Evolutionary conservation across 306 rosid genomes (phyloP), one percentile per base, ranked within the genome.

Genomic region (Carpinus viminea): DNA sequence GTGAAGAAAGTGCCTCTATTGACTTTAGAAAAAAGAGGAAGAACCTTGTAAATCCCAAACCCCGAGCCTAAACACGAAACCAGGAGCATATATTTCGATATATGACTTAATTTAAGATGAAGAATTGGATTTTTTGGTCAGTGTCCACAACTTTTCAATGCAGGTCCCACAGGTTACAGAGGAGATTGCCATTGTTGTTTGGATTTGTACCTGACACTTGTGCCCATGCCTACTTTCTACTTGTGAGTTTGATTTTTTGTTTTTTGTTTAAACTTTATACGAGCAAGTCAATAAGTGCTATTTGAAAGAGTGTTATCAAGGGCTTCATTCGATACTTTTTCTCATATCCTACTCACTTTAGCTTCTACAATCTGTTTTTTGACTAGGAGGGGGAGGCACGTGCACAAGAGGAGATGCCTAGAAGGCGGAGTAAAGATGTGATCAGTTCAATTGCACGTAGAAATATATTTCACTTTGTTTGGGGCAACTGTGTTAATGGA

Each of bases 111-210:
- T 24, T 24, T 24, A 24, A 24, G 26, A 24, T 24, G 26, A 24
- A 24, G 26, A 24, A 24, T 0, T 24, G 26, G 26, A 24, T 24
- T 24, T 24, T 24, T 24, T 24, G 26, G 48, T 31, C 41, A 62
- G 4, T 34, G 4, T 34, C 2, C n/a, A 28, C 31, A 6, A 66
- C 18, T 20, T 71, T 38, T 57, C 41, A 52, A 82, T 89, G 79
- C 91, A 94, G 97, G 95, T 91, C 18, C 93, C 95, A 55, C 97
- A 92, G 79, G 95, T 94, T 66, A 94, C 98, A 20, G 98, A 94
- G 88, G 97, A 91, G 81, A 80, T 91, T 86, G 98, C 98, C 73
- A 73, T 92, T 84, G 38, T 1, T 34, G 38, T 34, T 34, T 34
- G 38, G 38, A 34, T 34, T 92, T 56, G 97, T 92, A 82, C 77